phyloP scores from a whole-genome alignment of 2,329 filamentous ascomycete species.

The Botrytis galanthina region DNA sequence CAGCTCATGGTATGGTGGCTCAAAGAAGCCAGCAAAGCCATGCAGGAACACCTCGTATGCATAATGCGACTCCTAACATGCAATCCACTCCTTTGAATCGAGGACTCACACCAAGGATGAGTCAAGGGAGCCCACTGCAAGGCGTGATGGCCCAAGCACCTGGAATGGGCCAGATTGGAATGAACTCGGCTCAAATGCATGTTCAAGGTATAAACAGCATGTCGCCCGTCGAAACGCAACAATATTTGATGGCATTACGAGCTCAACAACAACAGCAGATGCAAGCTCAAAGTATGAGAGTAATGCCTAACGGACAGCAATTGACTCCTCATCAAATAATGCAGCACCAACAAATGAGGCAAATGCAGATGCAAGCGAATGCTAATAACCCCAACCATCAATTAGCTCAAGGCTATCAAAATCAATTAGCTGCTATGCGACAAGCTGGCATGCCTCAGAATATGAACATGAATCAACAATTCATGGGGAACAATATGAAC shows the following conservation, averaged over 20 bases:
- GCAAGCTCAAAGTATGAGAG: slow-evolving; percentile 14
- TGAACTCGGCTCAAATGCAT: slow-evolving; percentile 42
- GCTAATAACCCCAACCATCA: slow-evolving; percentile 9
- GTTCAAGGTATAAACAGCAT: slow-evolving; percentile 42
- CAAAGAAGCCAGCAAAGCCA: slow-evolving; percentile 67
- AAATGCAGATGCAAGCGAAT: slow-evolving; percentile 16
- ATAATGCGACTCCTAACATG: slow-evolving; percentile 60
- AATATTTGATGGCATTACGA: slow-evolving; percentile 32
- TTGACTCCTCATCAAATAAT: slow-evolving; percentile 18
- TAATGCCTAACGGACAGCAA: slow-evolving; percentile 16
- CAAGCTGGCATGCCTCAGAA: slow-evolving; percentile 14
- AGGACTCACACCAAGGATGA: slow-evolving; percentile 59
- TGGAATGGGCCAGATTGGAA: slow-evolving; percentile 54
- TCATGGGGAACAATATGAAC: slow-evolving; percentile 14
- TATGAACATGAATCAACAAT: slow-evolving; percentile 18
- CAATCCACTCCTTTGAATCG: slow-evolving; percentile 59
- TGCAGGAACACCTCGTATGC: slow-evolving; percentile 62
- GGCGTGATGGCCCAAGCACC: slow-evolving; percentile 57
- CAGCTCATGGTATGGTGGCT: slow-evolving; percentile 61
- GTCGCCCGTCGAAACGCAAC: slow-evolving; percentile 28
- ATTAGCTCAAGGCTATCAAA: slow-evolving; percentile 17
- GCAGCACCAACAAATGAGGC: slow-evolving; percentile 18
- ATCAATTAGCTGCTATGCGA: slow-evolving; percentile 15
- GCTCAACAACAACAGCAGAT: slow-evolving; percentile 26
- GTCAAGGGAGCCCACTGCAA: slow-evolving; percentile 60